Evolutionary conservation across 192 early-diverging fungal genomes (phyloP), one percentile per base, ranked within the genome.

Genomic region (Rhizoclosmatium globosum): DNA sequence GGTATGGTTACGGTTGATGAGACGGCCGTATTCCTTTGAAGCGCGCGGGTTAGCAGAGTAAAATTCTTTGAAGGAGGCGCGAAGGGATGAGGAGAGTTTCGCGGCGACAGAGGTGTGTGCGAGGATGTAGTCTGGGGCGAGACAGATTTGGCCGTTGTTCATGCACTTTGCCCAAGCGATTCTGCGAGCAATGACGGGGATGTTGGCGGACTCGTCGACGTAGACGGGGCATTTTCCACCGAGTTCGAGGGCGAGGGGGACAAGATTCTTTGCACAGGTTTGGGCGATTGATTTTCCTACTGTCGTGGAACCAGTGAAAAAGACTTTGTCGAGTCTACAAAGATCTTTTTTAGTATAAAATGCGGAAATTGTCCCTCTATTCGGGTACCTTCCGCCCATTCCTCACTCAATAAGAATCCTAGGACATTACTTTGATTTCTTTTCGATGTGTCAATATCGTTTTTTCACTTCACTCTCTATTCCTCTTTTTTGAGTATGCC

Each of bases 131-230:
- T 98, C 96, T 45, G 94, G 94, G 47, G 93, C 92, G 67, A 97
- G 88, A 77, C 95, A 96, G 2, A 92, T 93, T 78, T 97, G 97
- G 19, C 97, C 97, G 76, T 84, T 85, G 83, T 98, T 98, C 82
- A 89, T 84, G 60, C 89, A 82, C 82, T 98, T 99, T 71, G 89
- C 92, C 87, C 89, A 95, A 74, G 88, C 79, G 68, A 97, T 85
- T 38, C 95, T 92, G 61, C 88, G 90, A 3, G 94, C 94, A n/a
- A 85, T 82, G 3, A 89, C 78, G 17, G 71, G 67, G 1, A 95
- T 74, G 71, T 98, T 90, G 1, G 80, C 82, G 47, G 71, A 70
- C 44, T 79, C 47, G 76, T 87, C 81, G 79, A 79, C 83, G 81
- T 82, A 94, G 87, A 72, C 89, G 79, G 84, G 94, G 77, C 50